Conservation (phyloP, 495 filamentous ascomycete species). For the Opeltia flavorubescens region DNA sequence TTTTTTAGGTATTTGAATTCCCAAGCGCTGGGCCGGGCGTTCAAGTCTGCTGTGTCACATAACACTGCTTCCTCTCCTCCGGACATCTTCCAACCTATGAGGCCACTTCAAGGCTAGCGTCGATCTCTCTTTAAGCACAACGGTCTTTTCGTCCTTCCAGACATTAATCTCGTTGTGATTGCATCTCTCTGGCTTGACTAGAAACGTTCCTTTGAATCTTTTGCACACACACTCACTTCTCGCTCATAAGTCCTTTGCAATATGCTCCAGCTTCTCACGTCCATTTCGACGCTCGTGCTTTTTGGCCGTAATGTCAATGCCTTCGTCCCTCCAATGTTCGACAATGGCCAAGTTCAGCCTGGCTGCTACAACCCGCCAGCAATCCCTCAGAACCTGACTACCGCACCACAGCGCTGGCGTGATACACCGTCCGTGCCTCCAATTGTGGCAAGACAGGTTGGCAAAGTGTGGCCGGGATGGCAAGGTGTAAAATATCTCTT, state of each 20-base stretch:
- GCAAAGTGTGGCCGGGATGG: conserved; percentile 12
- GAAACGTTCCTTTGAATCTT: too few species aligned
- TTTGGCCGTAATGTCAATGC: background rate
- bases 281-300: background rate
- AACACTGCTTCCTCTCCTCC: too few species aligned
- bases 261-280: background rate
- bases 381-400: background rate
- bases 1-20: too few species aligned
- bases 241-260: background rate
- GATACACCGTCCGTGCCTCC: background rate
- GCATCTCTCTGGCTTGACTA: too few species aligned
- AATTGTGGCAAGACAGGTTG: background rate
- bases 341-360: conserved; percentile 3
- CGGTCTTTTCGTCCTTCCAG: too few species aligned
- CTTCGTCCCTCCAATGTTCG: background rate
- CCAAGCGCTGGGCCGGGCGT: too few species aligned
- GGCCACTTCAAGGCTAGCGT: too few species aligned
- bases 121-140: too few species aligned
- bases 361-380: conserved; percentile 1
- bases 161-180: too few species aligned
- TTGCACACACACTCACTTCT: background rate
- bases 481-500: conserved; percentile 11
- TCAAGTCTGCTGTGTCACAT: too few species aligned
- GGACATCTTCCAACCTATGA: too few species aligned
- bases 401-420: conserved; percentile 3